Conservation (phyloP, 1,284 basidiomycete species). For the Coriolopsis trogii region DNA sequence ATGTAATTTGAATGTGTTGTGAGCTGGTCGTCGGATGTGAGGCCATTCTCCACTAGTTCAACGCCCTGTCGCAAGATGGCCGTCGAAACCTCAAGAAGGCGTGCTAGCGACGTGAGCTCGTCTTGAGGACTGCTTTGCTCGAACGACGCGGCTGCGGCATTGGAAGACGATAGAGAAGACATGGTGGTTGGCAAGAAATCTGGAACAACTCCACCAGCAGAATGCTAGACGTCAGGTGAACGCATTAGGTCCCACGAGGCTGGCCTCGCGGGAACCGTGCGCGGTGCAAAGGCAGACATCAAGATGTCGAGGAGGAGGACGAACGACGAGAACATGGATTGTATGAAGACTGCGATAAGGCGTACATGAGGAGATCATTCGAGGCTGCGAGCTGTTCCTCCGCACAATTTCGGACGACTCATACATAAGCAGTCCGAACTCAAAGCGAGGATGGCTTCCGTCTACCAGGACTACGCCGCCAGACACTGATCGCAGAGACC, state of each 20-base stretch:
- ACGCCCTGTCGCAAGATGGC: conserved; percentile 71
- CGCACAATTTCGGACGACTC: conserved; percentile 78
- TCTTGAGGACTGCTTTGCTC: conserved; percentile 10
- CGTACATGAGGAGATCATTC: conserved; percentile 7
- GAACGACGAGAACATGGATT: conserved; percentile 5
- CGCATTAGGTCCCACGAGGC: conserved; percentile 22
- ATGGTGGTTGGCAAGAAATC: conserved; percentile 9
- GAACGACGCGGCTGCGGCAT: conserved; percentile 3
- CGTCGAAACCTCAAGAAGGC: conserved; percentile 65
- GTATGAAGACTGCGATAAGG: background rate
- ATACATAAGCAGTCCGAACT: conserved; percentile 69
- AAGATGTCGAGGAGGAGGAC: background rate
- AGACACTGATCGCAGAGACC: conserved; percentile 35
- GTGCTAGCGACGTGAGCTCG: conserved; percentile 39
- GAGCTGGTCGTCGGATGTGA: conserved; percentile 70
- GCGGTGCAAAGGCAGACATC: background rate
- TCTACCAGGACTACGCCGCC: conserved; percentile 62
- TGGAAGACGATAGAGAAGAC: conserved; percentile 13
- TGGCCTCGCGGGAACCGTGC: conserved; percentile 4
- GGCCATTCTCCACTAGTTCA: conserved; percentile 64
- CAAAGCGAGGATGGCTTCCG: conserved; percentile 66
- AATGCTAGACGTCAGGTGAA: conserved; percentile 19
- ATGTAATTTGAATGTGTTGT: conserved; percentile 66
- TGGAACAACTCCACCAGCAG: conserved; percentile 4
- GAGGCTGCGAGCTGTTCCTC: conserved; percentile 53